Percentiles rank a stretch among this genome's conserved stretches.
Evolutionary conservation across 352 stramenopile genomes (phyloP).

Genomic region (Globisporangium paddicum): DNA sequence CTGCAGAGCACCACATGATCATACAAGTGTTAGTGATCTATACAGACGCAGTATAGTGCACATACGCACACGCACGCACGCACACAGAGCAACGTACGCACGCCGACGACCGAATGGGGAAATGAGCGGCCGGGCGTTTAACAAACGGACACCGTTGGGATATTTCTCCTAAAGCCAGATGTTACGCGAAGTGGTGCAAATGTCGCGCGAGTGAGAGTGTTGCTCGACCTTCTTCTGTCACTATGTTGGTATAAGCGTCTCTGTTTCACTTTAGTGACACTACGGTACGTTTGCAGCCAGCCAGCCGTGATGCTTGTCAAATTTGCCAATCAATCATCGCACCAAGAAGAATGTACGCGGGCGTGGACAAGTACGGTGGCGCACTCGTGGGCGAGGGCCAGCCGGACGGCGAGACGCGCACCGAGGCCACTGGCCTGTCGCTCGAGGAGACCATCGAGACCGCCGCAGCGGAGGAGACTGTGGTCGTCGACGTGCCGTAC

Average conservation of each 20-base stretch:
- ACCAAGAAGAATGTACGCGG: conserved; percentile 53
- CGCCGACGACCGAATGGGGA: not conserved
- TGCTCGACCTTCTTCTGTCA: no score
- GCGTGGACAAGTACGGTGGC: conserved; percentile 80
- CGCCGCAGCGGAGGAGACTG: conserved; percentile 68
- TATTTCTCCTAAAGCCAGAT: no score
- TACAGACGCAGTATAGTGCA: not conserved
- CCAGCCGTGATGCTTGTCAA: not conserved
- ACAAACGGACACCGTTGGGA: not conserved
- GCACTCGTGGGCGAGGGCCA: conserved; percentile 62
- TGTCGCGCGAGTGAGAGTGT: no score
- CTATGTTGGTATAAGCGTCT: no score
- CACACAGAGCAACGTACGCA: not conserved
- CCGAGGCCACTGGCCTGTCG: conserved; percentile 31
- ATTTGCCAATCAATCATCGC: not conserved
- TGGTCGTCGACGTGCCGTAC: conserved; percentile 79
- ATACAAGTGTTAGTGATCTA: not conserved
- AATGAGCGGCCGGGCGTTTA: not conserved
- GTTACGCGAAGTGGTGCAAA: no score
- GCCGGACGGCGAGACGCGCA: conserved; percentile 21
- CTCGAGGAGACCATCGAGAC: conserved; percentile 78
- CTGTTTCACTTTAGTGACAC: no score
- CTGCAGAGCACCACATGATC: not conserved
- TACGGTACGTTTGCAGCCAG: not conserved
- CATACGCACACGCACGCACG: not conserved